Evolutionary conservation across 2,329 filamentous ascomycete species (phyloP), one percentile per base, ranked within the genome.

Genomic region (Annulohypoxylon truncatum): DNA sequence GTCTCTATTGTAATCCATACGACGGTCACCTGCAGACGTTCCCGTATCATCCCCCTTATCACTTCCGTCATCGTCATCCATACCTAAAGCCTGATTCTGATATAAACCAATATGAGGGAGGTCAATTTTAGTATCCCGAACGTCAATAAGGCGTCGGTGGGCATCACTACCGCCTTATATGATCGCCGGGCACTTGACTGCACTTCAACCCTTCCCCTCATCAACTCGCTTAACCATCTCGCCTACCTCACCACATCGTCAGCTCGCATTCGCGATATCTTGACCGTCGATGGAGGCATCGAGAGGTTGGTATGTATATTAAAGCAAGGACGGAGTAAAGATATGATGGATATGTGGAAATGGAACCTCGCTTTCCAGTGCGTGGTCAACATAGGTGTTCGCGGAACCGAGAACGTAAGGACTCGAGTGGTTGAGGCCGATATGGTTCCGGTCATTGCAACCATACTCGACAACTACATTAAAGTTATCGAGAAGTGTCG

Each of bases 301-400:
- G 96, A 99, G 83, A 86, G 95, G 71, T 84, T 99, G 73, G 93
- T 99, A 78, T 97, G 94, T 86, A 97, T 99, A 77, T 88, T 99
- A 79, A 99, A 99, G 81, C 93, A 97, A 81, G 96, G 96, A 69
- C 88, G 96, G 77, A 97, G 93, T 82, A 96, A 94, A 81, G 95
- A 99, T 79, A 91, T 97, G 90, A 97, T 98, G 95, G 95, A 97
- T 79, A 97, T 97, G 92, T 99, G 96, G 96, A 98, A 98, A 82
- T 99, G 96, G 96, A 99, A 97, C 77, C 86, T 99, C 68, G 96
- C 96, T 56, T 99, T 99, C 79, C 96, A 98, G 81, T 99, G 96
- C 79, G 94, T 98, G 70, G 96, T 99, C 78, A 99, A 99, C 80
- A 98, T 99, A 77, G 96, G 96, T 61, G 95, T 99, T 65, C 89